A percentile compares a stretch with the other conserved stretches of the same genome.
Evolutionary conservation across 208 protist species (phyloP).

Genomic region (Crithidia thermophila): DNA sequence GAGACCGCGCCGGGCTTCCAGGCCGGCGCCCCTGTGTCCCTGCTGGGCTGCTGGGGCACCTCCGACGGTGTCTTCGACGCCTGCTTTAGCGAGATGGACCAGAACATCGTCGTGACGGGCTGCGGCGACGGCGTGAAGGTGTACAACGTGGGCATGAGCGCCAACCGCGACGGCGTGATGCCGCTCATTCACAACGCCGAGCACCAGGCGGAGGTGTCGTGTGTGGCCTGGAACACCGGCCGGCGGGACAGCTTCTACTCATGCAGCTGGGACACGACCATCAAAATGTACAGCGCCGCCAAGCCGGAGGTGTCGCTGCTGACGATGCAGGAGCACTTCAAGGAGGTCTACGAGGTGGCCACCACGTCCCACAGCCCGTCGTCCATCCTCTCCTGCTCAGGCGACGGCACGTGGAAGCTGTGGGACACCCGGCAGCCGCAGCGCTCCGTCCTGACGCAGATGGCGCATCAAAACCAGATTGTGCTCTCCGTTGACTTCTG

Average conservation of each 20-base stretch:
- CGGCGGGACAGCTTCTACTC: conserved; percentile 80
- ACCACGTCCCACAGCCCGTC: conserved; percentile 69
- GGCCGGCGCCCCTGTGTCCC: conserved; percentile 50
- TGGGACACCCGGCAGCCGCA: conserved; percentile 80
- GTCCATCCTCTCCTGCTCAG: conserved; percentile 87
- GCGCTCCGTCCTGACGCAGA: conserved; percentile 75
- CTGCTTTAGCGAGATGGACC: conserved; percentile 83
- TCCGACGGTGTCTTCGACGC: conserved; percentile 86
- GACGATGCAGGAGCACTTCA: conserved; percentile 85
- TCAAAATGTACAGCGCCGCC: conserved; percentile 81
- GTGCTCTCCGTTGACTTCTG: conserved; percentile 92
- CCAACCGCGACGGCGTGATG: conserved; percentile 79
- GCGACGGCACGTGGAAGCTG: conserved; percentile 91
- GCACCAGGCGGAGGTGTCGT: conserved; percentile 85
- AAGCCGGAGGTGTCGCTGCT: conserved; percentile 60
- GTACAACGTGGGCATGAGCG: conserved; percentile 73
- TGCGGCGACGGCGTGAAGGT: conserved; percentile 91
- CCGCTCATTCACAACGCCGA: conserved; percentile 78
- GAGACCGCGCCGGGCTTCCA: conserved; percentile 61
- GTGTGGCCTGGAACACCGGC: conserved; percentile 73
- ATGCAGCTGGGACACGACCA: conserved; percentile 81
- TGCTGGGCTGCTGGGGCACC: conserved; percentile 85
- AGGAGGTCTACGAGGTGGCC: conserved; percentile 92
- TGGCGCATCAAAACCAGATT: conserved; percentile 85
- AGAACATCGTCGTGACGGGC: conserved; percentile 75